Base-by-base conservation (phyloP, 192 early-diverging fungal genomes). In the Geosiphon pyriformis region DNA sequence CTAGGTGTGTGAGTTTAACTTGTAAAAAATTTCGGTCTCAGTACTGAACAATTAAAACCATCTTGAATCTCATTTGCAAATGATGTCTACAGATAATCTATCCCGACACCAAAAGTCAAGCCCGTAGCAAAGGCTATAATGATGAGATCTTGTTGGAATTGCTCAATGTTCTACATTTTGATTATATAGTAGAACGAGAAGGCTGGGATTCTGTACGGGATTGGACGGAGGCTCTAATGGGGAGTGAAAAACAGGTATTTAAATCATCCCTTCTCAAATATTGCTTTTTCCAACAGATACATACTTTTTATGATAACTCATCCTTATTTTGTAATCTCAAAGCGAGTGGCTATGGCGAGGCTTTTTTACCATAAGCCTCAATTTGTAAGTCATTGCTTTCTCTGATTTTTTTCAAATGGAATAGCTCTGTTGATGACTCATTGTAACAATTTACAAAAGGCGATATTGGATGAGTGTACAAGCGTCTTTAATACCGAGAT, bases 351-450 rank as follows among this genome's bases (percentile, higher is more conserved):
- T 7, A 89, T 92, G 89, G 91, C 90, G n/a, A 72, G 92, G 15
- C 68, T 94, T 27, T 92, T 92, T 65, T 94, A 92, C 76, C 92
- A 94, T 76, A 74, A 72, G 23, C 92, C 92, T 8, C 83, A 85
- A 57, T 93, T 84, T 72, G 92, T 86, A 78, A 78, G 73, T 67
- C 30, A 15, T 37, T 48, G 7, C 20, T 33, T 62, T 23, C 30
- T 35, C 6, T 22, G 15, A 25, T 52, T n/a, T 18, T 42, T 42
- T 42, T 10, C 15, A 42, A 42, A 42, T 42, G 27, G 26, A 46
- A 48, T 30, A 7, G 33, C 27, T n/a, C n/a, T n/a, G n/a, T n/a
- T n/a, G n/a, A n/a, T n/a, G n/a, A n/a, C n/a, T n/a, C n/a, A n/a
- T n/a, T n/a, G n/a, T n/a, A n/a, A n/a, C n/a, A n/a, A n/a, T n/a